Evolutionary conservation across 768 basidiomycete genomes (phyloP).

Genomic region (Xerocomellus amylosporus): DNA sequence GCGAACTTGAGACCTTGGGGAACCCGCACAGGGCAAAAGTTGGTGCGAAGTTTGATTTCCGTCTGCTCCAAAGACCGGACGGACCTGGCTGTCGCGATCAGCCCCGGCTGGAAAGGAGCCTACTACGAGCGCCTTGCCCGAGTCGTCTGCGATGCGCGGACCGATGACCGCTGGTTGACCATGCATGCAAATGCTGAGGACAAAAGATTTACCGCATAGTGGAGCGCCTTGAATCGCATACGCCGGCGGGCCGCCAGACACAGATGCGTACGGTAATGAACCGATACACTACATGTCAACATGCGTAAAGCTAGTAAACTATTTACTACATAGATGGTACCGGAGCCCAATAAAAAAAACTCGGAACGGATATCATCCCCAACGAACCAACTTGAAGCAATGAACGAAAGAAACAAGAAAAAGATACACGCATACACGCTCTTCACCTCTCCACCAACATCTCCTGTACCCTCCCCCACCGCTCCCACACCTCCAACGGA

Average conservation of each 20-base stretch:
- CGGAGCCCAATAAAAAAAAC: too few relatives aligned
- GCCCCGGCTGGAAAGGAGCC: neutral
- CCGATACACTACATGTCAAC: too few relatives aligned
- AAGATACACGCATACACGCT: neutral
- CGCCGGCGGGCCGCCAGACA: neutral
- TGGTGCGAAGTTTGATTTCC: conserved; percentile 1
- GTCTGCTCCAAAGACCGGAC: neutral
- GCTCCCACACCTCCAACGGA: conserved; percentile 7
- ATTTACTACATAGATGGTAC: too few relatives aligned
- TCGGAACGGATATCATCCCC: too few relatives aligned
- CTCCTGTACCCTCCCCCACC: conserved; percentile 13
- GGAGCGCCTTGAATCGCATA: neutral
- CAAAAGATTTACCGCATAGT: neutral
- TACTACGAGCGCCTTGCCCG: neutral
- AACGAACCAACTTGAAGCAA: too few relatives aligned
- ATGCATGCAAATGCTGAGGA: neutral
- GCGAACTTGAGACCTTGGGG: neutral
- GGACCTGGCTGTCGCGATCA: neutral
- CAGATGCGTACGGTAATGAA: too few relatives aligned
- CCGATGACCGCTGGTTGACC: neutral
- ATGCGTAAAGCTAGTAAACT: too few relatives aligned
- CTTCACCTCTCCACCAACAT: conserved; percentile 5
- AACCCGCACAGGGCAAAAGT: neutral
- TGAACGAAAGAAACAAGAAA: neutral
- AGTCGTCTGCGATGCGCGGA: neutral